These are phyloP conservation scores for Acanthamoeba triangularis DNA, from an alignment of 208 protist species.

Conservation along the genomic window DNA sequence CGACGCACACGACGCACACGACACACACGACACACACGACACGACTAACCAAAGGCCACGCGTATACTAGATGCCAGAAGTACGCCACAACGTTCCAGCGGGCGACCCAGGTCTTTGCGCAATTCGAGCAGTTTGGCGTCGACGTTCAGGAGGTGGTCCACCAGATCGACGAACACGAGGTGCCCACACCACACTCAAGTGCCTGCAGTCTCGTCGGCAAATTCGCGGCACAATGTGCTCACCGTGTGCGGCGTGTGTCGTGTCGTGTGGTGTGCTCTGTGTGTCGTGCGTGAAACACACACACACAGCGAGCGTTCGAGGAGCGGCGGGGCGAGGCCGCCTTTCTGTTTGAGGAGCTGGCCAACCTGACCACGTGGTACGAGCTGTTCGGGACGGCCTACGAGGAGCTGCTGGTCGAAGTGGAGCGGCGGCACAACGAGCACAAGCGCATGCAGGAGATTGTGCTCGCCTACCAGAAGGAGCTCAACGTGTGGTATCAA, in stretches of 20 bases:
- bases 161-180: slow-evolving; percentile 46
- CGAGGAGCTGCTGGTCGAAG: slow-evolving; percentile 45
- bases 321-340: neutral
- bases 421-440: slow-evolving; percentile 49
- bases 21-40: too few species aligned
- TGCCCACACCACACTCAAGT: neutral
- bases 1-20: too few species aligned
- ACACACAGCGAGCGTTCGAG: neutral
- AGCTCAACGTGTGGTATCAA: slow-evolving; percentile 64
- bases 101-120: neutral
- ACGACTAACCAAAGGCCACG: too few species aligned
- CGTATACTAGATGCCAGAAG: slow-evolving; percentile 7
- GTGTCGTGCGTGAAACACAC: too few species aligned
- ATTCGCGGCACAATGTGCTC: neutral
- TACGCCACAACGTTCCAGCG: slow-evolving; percentile 23
- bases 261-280: neutral
- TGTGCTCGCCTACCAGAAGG: slow-evolving; percentile 35
- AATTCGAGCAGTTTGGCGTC: neutral
- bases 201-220: neutral
- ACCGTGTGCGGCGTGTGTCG: neutral
- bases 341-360: slow-evolving; percentile 53
- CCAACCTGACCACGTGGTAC: slow-evolving; percentile 66
- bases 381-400: slow-evolving; percentile 67
- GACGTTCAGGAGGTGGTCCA: neutral
- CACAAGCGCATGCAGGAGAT: slow-evolving; percentile 20